These are phyloP conservation scores for Aspergillus sp. DNA, from an alignment of 2,329 filamentous ascomycete species.

Conservation along the genomic window DNA sequence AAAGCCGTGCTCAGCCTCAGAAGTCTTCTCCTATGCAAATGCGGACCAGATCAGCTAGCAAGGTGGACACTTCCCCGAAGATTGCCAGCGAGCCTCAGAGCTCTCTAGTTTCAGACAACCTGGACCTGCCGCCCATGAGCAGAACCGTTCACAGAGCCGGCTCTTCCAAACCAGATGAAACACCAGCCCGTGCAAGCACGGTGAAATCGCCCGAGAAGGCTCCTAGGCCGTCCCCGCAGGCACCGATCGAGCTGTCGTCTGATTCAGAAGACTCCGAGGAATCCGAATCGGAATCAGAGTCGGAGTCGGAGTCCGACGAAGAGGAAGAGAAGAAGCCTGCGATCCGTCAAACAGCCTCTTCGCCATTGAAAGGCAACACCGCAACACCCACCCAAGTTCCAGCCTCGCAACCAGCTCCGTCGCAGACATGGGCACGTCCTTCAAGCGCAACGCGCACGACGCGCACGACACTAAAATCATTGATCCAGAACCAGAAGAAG, in stretches of 20 bases:
- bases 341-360: background rate
- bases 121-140: background rate
- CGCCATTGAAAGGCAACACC: background rate
- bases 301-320: conserved; percentile 5
- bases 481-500: conserved; percentile 10
- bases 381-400: background rate
- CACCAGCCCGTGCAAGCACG: background rate
- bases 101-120: background rate
- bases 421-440: conserved; percentile 9
- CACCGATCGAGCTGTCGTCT: background rate
- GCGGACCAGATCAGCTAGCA: background rate
- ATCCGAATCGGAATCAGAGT: conserved; percentile 2
- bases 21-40: background rate
- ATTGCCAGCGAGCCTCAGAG: conserved; percentile 1
- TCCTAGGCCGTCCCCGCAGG: background rate
- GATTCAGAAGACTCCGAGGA: conserved; percentile 11
- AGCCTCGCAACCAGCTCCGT: background rate
- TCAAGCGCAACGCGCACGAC: background rate
- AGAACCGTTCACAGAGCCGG: background rate
- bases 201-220: background rate
- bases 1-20: background rate
- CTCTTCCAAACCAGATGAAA: background rate
- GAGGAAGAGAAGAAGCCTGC: conserved; percentile 8
- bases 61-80: background rate
- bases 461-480: conserved; percentile 8